These are phyloP conservation scores for Venustampulla echinocandica DNA, from an alignment of 495 filamentous ascomycete species.

Conservation along the genomic window DNA sequence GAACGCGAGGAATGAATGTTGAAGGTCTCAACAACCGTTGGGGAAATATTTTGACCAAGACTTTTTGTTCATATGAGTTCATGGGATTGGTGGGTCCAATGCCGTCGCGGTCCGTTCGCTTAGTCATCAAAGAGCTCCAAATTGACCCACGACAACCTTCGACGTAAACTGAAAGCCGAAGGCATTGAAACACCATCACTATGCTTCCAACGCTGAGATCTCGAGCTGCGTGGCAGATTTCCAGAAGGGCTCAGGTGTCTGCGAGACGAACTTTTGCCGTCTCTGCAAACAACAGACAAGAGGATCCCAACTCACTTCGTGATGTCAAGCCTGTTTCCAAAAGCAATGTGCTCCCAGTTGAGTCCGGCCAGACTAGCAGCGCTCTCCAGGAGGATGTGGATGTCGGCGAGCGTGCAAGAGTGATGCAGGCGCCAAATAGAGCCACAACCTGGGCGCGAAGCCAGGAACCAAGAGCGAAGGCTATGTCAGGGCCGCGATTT, in stretches of 20 bases:
- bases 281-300: conserved; percentile 35
- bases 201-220: conserved; percentile 52
- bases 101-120: conserved; percentile 14
- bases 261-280: conserved; percentile 33
- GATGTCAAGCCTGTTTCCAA: conserved; percentile 39
- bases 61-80: conserved; percentile 1
- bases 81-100: too few species aligned
- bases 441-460: conserved; percentile 67
- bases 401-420: conserved; percentile 50
- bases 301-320: conserved; percentile 42
- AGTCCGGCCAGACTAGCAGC: conserved; percentile 17
- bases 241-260: conserved; percentile 22
- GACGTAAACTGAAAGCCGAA: conserved; percentile 13
- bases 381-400: conserved; percentile 47
- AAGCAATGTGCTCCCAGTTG: conserved; percentile 49
- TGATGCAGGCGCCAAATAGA: conserved; percentile 82
- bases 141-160: conserved; percentile 18
- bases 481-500: conserved; percentile 89
- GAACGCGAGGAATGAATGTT: too few species aligned
- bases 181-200: conserved; percentile 28
- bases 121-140: conserved; percentile 24
- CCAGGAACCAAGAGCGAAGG: conserved; percentile 69
- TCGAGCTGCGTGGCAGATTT: conserved; percentile 25
- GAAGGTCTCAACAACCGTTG: too few species aligned
- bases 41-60: neutral